Evolutionary conservation across 257 asterid genomes (phyloP).

Genomic region (Coffea eugenioides): DNA sequence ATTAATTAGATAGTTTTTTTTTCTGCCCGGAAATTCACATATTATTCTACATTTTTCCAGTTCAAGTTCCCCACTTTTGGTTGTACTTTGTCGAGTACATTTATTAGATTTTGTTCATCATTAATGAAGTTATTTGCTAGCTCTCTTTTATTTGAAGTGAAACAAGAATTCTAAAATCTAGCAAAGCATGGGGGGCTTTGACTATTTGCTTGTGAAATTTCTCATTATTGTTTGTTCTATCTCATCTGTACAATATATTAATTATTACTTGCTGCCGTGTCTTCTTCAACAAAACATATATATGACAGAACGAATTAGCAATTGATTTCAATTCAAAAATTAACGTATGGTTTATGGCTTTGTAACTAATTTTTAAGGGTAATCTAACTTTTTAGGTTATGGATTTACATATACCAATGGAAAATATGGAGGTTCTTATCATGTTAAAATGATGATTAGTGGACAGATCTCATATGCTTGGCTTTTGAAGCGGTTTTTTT

Average conservation of each 20-base stretch:
- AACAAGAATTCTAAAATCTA: neutral
- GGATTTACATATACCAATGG: too few species aligned
- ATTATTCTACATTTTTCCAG: neutral
- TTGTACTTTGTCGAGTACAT: neutral
- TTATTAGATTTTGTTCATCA: neutral
- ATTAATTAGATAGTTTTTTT: neutral
- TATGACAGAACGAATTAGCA: too few species aligned
- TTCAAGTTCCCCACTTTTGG: neutral
- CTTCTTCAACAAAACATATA: too few species aligned
- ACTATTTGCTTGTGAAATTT: neutral
- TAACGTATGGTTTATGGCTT: too few species aligned
- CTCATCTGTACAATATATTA: too few species aligned
- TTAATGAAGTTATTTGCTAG: neutral
- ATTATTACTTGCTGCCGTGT: too few species aligned
- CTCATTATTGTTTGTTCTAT: too few species aligned
- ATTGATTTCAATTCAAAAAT: too few species aligned
- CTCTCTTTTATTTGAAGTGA: neutral
- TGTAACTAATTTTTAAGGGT: too few species aligned
- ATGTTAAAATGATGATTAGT: too few species aligned
- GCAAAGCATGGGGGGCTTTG: neutral
- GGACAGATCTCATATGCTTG: neutral
- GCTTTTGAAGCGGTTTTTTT: too few species aligned
- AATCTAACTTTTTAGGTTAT: too few species aligned
- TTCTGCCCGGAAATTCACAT: neutral
- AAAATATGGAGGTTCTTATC: neutral